Percentiles rank a stretch among this genome's conserved stretches.
phyloP scores from a whole-genome alignment of 176 grass and related monocot genomes.

The Lolium perenne region DNA sequence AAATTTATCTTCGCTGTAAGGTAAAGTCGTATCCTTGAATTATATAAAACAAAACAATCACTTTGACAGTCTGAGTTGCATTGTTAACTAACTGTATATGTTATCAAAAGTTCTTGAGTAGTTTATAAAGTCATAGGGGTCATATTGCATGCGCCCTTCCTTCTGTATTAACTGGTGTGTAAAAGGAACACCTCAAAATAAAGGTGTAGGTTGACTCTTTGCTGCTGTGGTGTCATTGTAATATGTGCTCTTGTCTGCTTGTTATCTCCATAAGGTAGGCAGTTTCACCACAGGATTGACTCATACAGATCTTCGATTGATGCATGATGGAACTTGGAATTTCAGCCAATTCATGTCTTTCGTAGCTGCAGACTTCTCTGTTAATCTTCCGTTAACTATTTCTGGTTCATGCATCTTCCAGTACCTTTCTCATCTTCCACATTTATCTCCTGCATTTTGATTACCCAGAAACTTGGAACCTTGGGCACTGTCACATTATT shows the following conservation, averaged over 20 bases:
- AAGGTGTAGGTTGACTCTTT: not conserved
- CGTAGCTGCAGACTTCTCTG: not conserved
- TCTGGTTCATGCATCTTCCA: not conserved
- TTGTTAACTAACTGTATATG: not conserved
- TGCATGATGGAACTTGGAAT: constrained; percentile 17
- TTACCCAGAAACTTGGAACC: constrained; percentile 25
- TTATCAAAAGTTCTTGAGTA: not conserved
- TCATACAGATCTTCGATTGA: constrained; percentile 6
- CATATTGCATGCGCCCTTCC: not conserved
- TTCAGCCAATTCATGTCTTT: not conserved
- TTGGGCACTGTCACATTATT: not conserved
- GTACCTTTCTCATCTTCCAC: not conserved
- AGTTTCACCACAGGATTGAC: not conserved
- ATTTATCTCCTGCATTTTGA: not conserved
- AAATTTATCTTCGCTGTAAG: not conserved
- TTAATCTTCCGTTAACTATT: not conserved
- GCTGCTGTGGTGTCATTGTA: not conserved
- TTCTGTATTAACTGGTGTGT: not conserved
- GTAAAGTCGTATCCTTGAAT: not conserved
- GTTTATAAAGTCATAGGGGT: not conserved
- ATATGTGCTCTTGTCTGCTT: not conserved
- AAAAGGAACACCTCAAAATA: constrained; percentile 10
- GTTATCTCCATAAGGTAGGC: not conserved
- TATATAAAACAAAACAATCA: not conserved
- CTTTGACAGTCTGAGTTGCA: not conserved